Evolutionary conservation across 306 rosid genomes (phyloP).

Genomic region (Abrus pulchellus): DNA sequence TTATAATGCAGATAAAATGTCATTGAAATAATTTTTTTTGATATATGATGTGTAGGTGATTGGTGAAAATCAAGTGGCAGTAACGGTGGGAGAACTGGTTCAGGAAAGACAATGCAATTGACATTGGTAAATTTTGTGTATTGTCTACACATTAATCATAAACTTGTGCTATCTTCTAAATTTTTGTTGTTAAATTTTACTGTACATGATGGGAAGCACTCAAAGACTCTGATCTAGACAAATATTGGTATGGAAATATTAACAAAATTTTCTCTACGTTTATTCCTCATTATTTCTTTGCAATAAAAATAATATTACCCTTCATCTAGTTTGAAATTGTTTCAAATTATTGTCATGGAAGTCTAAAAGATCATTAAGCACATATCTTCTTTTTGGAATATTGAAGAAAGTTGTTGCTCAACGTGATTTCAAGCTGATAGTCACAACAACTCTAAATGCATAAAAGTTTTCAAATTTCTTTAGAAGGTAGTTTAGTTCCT

Average conservation of each 20-base stretch:
- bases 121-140: slow-evolving; percentile 69
- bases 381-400: slow-evolving; percentile 95
- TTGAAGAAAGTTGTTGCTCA: slow-evolving; percentile 94
- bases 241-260: slow-evolving; percentile 77
- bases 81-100: slow-evolving; percentile 99
- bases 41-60: slow-evolving; percentile 65
- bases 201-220: slow-evolving; percentile 99
- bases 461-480: slow-evolving; percentile 91
- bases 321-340: slow-evolving; percentile 42
- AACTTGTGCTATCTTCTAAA: slow-evolving; percentile 39
- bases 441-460: slow-evolving; percentile 95
- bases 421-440: slow-evolving; percentile 96
- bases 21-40: slow-evolving; percentile 33
- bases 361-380: slow-evolving; percentile 96
- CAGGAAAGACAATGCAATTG: slow-evolving; percentile 97
- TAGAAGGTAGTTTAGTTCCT: slow-evolving; percentile 76
- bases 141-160: not conserved
- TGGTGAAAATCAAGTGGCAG: slow-evolving; percentile 92
- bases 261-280: slow-evolving; percentile 15
- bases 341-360: slow-evolving; percentile 95
- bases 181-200: slow-evolving; percentile 53
- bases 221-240: slow-evolving; percentile 94
- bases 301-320: slow-evolving; percentile 32
- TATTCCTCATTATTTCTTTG: slow-evolving; percentile 27
- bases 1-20: slow-evolving; percentile 3